These are phyloP conservation scores for Scorias spongiosa DNA, from an alignment of 2,329 filamentous ascomycete genomes.

Conservation along the genomic window DNA sequence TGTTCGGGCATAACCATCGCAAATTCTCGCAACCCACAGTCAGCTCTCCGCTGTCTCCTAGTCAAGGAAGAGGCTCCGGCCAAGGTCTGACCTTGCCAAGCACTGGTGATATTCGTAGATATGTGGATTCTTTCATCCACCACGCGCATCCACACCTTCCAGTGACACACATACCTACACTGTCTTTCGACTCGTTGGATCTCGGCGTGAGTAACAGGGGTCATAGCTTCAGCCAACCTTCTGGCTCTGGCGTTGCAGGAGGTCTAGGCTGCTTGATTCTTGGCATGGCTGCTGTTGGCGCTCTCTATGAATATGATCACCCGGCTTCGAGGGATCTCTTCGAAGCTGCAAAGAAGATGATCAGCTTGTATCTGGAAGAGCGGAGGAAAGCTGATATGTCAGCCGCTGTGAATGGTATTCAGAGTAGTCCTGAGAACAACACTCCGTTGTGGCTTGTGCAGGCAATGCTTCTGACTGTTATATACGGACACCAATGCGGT, in stretches of 20 bases:
- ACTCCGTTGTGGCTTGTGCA: conserved; percentile 90
- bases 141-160: conserved; percentile 91
- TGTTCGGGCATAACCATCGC: conserved; percentile 35
- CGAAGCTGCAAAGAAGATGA: conserved; percentile 89
- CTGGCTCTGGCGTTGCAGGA: conserved; percentile 39
- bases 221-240: background rate
- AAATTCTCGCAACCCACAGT: conserved; percentile 45
- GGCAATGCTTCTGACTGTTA: conserved; percentile 89
- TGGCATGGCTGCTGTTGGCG: conserved; percentile 75
- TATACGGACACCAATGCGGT: conserved; percentile 88
- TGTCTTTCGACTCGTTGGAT: conserved; percentile 72
- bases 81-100: conserved; percentile 49
- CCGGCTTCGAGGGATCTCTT: conserved; percentile 71
- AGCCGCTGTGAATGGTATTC: conserved; percentile 36
- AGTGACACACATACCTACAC: conserved; percentile 82
- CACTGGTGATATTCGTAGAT: conserved; percentile 76
- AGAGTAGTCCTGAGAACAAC: conserved; percentile 33
- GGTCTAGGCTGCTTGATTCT: conserved; percentile 76
- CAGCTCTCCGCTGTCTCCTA: conserved; percentile 35
- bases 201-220: conserved; percentile 43
- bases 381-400: conserved; percentile 70
- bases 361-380: conserved; percentile 83
- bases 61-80: conserved; percentile 16
- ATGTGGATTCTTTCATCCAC: conserved; percentile 75
- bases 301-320: conserved; percentile 75